Evolutionary conservation across 441 rosid species (phyloP).

Genomic region (Corymbia citriodora): DNA sequence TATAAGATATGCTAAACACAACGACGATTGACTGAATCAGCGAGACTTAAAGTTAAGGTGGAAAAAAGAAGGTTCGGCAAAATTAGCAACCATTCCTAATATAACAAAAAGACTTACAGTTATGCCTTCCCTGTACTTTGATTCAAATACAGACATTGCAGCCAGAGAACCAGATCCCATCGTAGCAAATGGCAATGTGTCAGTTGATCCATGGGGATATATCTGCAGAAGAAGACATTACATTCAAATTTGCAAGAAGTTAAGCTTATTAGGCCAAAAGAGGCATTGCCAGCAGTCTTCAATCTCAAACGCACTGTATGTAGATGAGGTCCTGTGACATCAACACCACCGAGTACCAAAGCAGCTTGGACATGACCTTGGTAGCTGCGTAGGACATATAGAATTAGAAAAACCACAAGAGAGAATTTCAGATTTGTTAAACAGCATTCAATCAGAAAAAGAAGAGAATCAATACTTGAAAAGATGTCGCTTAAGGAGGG

Average conservation of each 20-base stretch:
- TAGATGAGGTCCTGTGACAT: constrained; percentile 88
- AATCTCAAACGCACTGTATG: constrained; percentile 58
- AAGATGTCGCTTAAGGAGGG: constrained; percentile 90
- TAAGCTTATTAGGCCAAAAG: background rate
- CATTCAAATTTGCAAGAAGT: background rate
- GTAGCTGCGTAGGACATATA: constrained; percentile 42
- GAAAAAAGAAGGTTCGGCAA: background rate
- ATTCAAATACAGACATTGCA: constrained; percentile 92
- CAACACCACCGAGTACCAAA: constrained; percentile 97
- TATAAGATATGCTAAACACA: background rate
- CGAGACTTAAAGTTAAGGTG: background rate
- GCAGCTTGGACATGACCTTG: constrained; percentile 93
- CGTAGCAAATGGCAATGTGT: constrained; percentile 90
- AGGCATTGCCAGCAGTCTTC: background rate
- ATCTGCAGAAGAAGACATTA: constrained; percentile 44
- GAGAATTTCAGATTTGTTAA: background rate
- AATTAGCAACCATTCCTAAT: background rate
- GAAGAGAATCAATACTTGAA: constrained; percentile 44
- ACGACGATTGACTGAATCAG: background rate
- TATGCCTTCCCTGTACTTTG: constrained; percentile 85
- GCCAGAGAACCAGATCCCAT: constrained; percentile 99
- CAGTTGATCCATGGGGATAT: constrained; percentile 97
- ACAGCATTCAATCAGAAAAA: background rate
- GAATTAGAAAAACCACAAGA: background rate
- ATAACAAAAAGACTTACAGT: constrained; percentile 47